phyloP scores from a whole-genome alignment of 768 basidiomycete genomes.

The Gloeostereum incarnatum region DNA sequence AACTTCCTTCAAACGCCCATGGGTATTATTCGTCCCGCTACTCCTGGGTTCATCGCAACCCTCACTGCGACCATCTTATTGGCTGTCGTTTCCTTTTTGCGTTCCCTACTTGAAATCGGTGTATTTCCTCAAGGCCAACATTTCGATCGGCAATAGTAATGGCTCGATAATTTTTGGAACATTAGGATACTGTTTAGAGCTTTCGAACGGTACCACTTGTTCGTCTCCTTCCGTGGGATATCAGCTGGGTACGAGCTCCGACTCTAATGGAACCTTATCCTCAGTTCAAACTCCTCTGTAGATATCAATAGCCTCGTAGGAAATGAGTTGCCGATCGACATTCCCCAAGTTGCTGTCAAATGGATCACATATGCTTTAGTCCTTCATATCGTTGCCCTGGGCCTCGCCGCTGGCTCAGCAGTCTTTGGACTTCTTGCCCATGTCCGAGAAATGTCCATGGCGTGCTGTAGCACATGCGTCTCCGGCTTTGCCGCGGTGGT shows the following conservation, averaged over 20 bases:
- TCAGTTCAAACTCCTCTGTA: conserved; percentile 18
- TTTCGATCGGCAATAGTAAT: conserved; percentile 32
- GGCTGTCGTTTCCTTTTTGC: conserved; percentile 81
- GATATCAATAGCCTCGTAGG: conserved; percentile 81
- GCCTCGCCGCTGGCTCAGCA: conserved; percentile 57
- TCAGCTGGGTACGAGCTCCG: conserved; percentile 58
- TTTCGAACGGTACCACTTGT: conserved; percentile 53
- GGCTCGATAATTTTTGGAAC: conserved; percentile 81
- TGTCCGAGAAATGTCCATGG: conserved; percentile 79
- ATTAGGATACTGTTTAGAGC: conserved; percentile 75
- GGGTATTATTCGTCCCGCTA: conserved; percentile 72
- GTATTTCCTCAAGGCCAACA: conserved; percentile 77
- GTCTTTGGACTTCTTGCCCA: conserved; percentile 85
- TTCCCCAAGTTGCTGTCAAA: conserved; percentile 80
- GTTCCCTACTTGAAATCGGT: conserved; percentile 86
- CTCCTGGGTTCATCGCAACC: conserved; percentile 82
- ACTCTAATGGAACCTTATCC: background rate
- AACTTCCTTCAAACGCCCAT: no score
- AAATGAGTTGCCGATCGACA: conserved; percentile 51
- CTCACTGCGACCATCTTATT: conserved; percentile 72
- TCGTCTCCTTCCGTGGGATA: conserved; percentile 81
- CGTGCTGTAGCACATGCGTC: conserved; percentile 72
- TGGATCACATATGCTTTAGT: conserved; percentile 95
- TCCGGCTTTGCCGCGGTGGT: conserved; percentile 75
- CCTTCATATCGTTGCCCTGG: conserved; percentile 84